Base-by-base conservation (phyloP, 805 yeast species). In the Candida ascalaphidarum region DNA sequence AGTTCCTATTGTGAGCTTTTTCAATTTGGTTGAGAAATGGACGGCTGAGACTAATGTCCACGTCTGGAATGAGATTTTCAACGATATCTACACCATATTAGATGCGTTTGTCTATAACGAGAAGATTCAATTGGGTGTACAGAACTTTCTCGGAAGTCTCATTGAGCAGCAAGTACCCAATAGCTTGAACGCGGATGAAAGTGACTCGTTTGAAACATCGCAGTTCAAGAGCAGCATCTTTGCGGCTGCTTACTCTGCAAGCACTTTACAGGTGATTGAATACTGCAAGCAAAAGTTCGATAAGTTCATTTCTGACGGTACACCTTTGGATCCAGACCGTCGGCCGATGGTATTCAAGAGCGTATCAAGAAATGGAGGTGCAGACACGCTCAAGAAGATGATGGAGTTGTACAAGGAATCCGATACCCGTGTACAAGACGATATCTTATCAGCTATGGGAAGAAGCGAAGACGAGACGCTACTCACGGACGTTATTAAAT, bases 311-410 rank as follows among this genome's bases (percentile, higher is more conserved):
- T 56, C 61, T 9, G 92, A 92, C 37, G 81, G 80, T 48, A 66
- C 67, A 39, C 83, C 84, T 18, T 65, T 85, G 37, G 74, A 83
- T 52, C 83, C 94, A 32, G 77, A 82, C 58, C 56, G 84, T 41
- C 73, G 82, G 54, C 70, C 68, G 4, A 46, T 79, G 11, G 74
- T 84, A 12, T 84, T 81, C 57, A 56, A 52, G 29, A 58, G 75
- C n/a, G 83, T 71, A 35, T 83, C 88, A 28, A 68, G 67, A 49
- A 48, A 53, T 27, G 94, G 94, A 40, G 74, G 74, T 33, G 61
- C 46, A 16, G 60, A 66, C 28, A 75, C 75, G 34, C 83, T 75
- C 56, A 79, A 82, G 31, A 66, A 71, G 40, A 53, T 85, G 27
- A 65, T 65, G 39, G 48, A 66, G 18, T 69, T 81, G 36, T 81